A percentile compares a stretch with the other conserved stretches of the same genome.
These are phyloP conservation scores for Priceomyces carsonii DNA, from an alignment of 805 yeast genomes.

Conservation along the genomic window DNA sequence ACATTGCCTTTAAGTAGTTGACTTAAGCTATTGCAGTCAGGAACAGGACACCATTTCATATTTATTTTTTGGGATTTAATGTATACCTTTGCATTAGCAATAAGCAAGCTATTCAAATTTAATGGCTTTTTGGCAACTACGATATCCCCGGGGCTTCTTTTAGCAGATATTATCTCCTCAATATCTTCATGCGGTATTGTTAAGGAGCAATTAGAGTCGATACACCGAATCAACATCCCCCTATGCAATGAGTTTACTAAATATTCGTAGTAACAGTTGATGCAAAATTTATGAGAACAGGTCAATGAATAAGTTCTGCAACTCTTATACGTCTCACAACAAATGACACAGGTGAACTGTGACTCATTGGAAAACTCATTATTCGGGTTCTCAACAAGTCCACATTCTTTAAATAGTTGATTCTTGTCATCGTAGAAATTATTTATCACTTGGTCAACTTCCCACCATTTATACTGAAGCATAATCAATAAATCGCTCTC, in stretches of 20 bases:
- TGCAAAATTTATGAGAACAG: conserved; percentile 75
- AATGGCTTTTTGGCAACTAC: conserved; percentile 1
- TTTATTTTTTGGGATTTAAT: conserved; percentile 49
- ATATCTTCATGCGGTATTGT: conserved; percentile 45
- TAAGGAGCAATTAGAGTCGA: conserved; percentile 54
- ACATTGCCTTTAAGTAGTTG: conserved; percentile 18
- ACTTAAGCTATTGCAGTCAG: conserved; percentile 71
- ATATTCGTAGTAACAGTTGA: conserved; percentile 66
- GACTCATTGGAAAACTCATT: conserved; percentile 11
- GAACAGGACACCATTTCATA: conserved; percentile 81
- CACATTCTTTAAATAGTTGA: conserved; percentile 26
- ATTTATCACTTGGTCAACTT: conserved; percentile 37
- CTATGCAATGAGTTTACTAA: conserved; percentile 43
- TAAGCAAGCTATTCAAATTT: conserved; percentile 5
- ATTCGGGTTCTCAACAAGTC: conserved; percentile 17
- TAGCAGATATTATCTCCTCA: conserved; percentile 9
- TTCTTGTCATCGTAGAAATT: conserved; percentile 33
- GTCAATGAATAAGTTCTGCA: conserved; percentile 47
- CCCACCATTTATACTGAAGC: conserved; percentile 42
- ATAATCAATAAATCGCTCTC: conserved; percentile 33
- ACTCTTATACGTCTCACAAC: conserved; percentile 57
- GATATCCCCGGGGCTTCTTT: conserved; percentile 8
- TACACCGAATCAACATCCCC: conserved; percentile 62
- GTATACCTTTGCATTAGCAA: conserved; percentile 39
- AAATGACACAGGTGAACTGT: conserved; percentile 59